Conservation (phyloP, 805 yeast genomes). For the Tanozyma kutaoensis region DNA sequence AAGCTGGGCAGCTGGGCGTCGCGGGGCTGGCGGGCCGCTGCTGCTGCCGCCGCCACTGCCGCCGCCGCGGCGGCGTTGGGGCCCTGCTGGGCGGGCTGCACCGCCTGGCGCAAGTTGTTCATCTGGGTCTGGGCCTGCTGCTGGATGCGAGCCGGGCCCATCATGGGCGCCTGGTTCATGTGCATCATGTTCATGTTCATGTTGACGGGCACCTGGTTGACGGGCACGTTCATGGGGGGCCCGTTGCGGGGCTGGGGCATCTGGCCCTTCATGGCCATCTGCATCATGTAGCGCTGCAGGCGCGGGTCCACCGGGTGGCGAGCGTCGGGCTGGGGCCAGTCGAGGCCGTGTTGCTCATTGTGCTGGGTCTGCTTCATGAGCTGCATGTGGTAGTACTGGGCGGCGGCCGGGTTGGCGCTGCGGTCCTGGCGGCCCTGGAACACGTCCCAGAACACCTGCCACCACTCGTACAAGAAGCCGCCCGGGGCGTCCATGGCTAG, state of each 20-base stretch:
- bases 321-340: neutral
- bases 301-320: constrained; percentile 3
- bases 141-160: constrained; percentile 9
- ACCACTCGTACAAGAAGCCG: constrained; percentile 87
- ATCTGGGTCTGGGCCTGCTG: constrained; percentile 37
- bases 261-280: constrained; percentile 3
- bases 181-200: constrained; percentile 11
- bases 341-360: constrained; percentile 22
- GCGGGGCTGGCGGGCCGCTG: constrained; percentile 1
- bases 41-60: constrained; percentile 2
- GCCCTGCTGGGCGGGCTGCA: constrained; percentile 11
- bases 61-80: constrained; percentile 3
- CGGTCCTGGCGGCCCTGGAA: constrained; percentile 57
- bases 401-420: constrained; percentile 15
- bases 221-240: too few species aligned
- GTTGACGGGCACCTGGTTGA: constrained; percentile 1
- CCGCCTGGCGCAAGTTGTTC: constrained; percentile 34
- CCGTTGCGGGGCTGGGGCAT: too few species aligned
- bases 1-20: too few species aligned
- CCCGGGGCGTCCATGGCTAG: constrained; percentile 72
- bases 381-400: constrained; percentile 58
- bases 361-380: constrained; percentile 46
- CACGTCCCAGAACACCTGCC: constrained; percentile 93
- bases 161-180: too few species aligned
- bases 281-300: constrained; percentile 11